Conservation (phyloP, 768 basidiomycete species). For the Phlebiopsis flavidoalba region DNA sequence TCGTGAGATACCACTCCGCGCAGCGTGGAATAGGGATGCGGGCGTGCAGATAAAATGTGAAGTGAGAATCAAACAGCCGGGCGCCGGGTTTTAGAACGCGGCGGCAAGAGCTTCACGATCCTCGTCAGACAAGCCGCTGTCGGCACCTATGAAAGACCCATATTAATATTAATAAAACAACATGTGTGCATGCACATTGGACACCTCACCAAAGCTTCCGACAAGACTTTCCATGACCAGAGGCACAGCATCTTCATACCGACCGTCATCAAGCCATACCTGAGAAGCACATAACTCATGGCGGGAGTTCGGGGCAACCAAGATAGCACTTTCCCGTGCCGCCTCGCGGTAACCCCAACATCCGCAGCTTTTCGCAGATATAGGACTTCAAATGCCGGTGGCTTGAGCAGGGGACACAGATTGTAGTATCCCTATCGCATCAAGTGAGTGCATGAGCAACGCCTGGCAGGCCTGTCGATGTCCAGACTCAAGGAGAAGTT, state of each 20-base stretch:
- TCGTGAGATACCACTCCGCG: slow-evolving; percentile 52
- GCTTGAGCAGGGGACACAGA: slow-evolving; percentile 65
- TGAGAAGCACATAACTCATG: slow-evolving; percentile 66
- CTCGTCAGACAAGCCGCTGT: slow-evolving; percentile 48
- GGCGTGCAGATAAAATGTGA: slow-evolving; percentile 76
- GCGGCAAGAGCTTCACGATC: slow-evolving; percentile 57
- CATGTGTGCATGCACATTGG: background rate
- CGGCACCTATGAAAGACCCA: slow-evolving; percentile 33
- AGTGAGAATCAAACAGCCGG: slow-evolving; percentile 53
- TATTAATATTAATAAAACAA: slow-evolving; percentile 4
- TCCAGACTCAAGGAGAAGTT: slow-evolving; percentile 51
- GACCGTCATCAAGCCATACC: slow-evolving; percentile 63
- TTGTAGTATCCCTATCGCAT: slow-evolving; percentile 59
- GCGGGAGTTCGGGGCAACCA: slow-evolving; percentile 80
- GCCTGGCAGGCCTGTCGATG: slow-evolving; percentile 44
- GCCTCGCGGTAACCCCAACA: slow-evolving; percentile 57
- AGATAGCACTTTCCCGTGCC: slow-evolving; percentile 58
- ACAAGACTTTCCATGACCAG: slow-evolving; percentile 69
- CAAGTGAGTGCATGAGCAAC: slow-evolving; percentile 70
- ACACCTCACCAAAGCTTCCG: slow-evolving; percentile 64
- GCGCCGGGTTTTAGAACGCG: slow-evolving; percentile 59
- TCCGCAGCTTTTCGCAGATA: slow-evolving; percentile 69
- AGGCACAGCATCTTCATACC: slow-evolving; percentile 71
- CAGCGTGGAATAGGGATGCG: slow-evolving; percentile 66
- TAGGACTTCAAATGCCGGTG: slow-evolving; percentile 59